Evolutionary conservation across 108 stramenopile species (phyloP).

Genomic region (Discostella stelligeroides): DNA sequence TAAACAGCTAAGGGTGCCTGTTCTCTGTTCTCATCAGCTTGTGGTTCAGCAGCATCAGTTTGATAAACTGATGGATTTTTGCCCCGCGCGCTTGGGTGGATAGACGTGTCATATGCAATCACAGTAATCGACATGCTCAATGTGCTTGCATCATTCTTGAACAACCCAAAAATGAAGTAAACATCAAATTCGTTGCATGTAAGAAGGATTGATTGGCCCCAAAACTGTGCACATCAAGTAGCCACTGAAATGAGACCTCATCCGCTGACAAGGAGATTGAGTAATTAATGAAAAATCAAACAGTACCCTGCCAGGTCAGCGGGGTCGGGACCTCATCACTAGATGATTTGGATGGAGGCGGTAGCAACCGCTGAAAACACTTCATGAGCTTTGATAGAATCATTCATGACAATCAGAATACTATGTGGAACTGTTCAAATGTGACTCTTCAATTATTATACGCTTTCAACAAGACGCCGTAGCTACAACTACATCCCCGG

Average conservation of each 20-base stretch:
- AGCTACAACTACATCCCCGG: slow-evolving; percentile 25
- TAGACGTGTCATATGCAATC: slow-evolving; percentile 48
- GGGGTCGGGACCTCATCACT: slow-evolving; percentile 7
- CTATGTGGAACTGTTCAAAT: too few species aligned
- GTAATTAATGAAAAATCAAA: slow-evolving; percentile 54
- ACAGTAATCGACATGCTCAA: slow-evolving; percentile 48
- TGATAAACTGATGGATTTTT: slow-evolving; percentile 8
- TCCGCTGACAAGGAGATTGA: slow-evolving; percentile 20
- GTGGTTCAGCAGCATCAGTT: slow-evolving; percentile 33
- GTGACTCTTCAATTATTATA: too few species aligned
- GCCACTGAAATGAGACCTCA: slow-evolving; percentile 37
- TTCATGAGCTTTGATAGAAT: slow-evolving; percentile 32
- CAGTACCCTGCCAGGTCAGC: slow-evolving; percentile 58
- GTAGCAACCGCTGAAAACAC: slow-evolving; percentile 45
- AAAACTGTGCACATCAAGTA: slow-evolving; percentile 45
- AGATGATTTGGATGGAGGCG: slow-evolving; percentile 32
- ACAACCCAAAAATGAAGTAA: slow-evolving; percentile 19
- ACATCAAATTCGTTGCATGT: slow-evolving; percentile 26
- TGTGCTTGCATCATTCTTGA: slow-evolving; percentile 32
- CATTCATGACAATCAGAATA: slow-evolving; percentile 45
- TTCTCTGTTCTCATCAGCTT: slow-evolving; percentile 13
- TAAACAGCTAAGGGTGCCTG: slow-evolving; percentile 45
- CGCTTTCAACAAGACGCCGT: slow-evolving; percentile 37
- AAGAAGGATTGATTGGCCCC: slow-evolving; percentile 38
- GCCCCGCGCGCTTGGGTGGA: slow-evolving; percentile 35